phyloP scores from a whole-genome alignment of 192 early-diverging fungal genomes.

The Umbelopsis vinacea region DNA sequence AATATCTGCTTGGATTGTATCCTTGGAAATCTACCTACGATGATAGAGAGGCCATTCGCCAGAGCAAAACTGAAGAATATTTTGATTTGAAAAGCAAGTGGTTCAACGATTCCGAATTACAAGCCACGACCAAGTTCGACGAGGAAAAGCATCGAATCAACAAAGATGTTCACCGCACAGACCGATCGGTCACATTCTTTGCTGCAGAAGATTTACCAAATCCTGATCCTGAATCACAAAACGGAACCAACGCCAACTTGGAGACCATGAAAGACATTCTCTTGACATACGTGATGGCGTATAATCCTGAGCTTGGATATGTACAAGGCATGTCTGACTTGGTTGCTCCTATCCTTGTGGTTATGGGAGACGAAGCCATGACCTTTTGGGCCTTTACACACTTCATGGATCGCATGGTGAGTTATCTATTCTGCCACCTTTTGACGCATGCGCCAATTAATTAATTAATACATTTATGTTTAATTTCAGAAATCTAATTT shows the following conservation, averaged over 20 bases:
- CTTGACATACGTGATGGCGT: slow-evolving; percentile 84
- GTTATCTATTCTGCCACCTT: neutral
- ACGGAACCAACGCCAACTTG: slow-evolving; percentile 74
- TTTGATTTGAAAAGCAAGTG: slow-evolving; percentile 70
- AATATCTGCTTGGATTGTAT: slow-evolving; percentile 85
- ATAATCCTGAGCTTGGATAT: slow-evolving; percentile 82
- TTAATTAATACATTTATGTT: neutral
- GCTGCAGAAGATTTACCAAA: slow-evolving; percentile 63
- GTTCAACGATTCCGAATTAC: slow-evolving; percentile 65
- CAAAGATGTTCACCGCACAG: slow-evolving; percentile 96
- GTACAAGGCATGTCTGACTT: slow-evolving; percentile 99
- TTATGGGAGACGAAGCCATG: slow-evolving; percentile 89
- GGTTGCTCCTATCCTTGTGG: slow-evolving; percentile 86
- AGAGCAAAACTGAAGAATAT: slow-evolving; percentile 64
- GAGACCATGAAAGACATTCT: slow-evolving; percentile 91
- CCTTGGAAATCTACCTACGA: slow-evolving; percentile 82
- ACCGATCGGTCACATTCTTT: slow-evolving; percentile 84
- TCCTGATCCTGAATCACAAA: slow-evolving; percentile 45
- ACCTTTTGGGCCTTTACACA: slow-evolving; percentile 92
- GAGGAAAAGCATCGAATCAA: slow-evolving; percentile 77
- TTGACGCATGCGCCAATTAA: neutral
- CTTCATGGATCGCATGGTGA: slow-evolving; percentile 87
- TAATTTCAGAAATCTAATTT: slow-evolving; percentile 77
- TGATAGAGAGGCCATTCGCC: slow-evolving; percentile 70
- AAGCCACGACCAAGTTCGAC: slow-evolving; percentile 55